Conservation (phyloP, 2,329 filamentous ascomycete species). For the Graphilbum sp. region DNA sequence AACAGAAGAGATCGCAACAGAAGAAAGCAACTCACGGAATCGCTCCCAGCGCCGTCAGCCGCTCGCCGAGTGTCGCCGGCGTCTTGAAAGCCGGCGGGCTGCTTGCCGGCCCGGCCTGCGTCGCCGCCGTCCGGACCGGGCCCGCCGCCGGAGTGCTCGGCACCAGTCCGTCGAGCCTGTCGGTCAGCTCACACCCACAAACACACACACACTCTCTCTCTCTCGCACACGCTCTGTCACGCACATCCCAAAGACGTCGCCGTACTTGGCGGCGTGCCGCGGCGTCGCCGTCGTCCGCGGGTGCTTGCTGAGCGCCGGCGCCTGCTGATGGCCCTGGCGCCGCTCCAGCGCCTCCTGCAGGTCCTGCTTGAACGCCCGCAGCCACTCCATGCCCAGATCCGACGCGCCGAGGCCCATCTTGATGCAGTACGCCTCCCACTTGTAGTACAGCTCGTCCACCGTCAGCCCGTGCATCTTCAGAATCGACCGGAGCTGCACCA, state of each 20-base stretch:
- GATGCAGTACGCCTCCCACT: constrained; percentile 97
- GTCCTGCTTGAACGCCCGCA: constrained; percentile 69
- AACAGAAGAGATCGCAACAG: too few species aligned
- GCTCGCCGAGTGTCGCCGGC: constrained; percentile 22
- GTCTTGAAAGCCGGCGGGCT: constrained; percentile 29
- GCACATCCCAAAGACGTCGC: constrained; percentile 72
- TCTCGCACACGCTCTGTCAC: constrained; percentile 15
- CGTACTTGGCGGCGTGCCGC: constrained; percentile 36
- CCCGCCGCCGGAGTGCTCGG: constrained; percentile 42
- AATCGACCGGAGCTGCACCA: constrained; percentile 71
- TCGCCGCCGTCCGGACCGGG: too few species aligned
- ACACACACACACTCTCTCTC: too few species aligned
- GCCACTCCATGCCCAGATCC: constrained; percentile 42
- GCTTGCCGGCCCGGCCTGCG: constrained; percentile 22
- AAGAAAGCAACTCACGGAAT: too few species aligned
- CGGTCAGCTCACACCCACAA: too few species aligned
- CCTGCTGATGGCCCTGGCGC: too few species aligned
- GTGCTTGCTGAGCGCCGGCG: constrained; percentile 34
- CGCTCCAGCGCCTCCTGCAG: constrained; percentile 66
- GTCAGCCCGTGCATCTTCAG: constrained; percentile 67
- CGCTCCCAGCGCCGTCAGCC: constrained; percentile 20
- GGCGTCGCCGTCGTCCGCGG: constrained; percentile 45
- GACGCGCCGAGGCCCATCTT: constrained; percentile 77
- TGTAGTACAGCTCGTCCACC: constrained; percentile 83
- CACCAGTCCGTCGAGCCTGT: constrained; percentile 49